Base-by-base conservation (phyloP, 805 yeast species). In the Saccharomyces paradoxus region DNA sequence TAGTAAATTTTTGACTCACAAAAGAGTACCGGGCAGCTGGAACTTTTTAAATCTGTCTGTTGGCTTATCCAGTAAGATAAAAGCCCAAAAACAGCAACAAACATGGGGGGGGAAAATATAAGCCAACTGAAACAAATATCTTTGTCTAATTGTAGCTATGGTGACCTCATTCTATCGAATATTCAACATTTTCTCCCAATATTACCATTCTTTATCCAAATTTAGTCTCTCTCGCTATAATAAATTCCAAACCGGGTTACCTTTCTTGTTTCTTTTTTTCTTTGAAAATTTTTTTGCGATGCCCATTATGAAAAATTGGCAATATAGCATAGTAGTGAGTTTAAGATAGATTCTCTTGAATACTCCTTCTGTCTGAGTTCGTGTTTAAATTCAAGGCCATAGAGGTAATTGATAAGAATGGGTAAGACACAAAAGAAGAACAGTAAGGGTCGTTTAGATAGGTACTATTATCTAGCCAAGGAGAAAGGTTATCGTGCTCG, bases 401-500 rank as follows among this genome's bases (percentile, higher is more conserved):
- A 22, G 17, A 46, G 14, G 21, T 12, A 24, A 26, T 22, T 26
- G 30, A 29, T 12, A 48, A 61, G 29, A 50, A 88, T 88, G 96
- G 97, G 96, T 74, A 89, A 83, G 71, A 82, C 94, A 48, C 96
- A 91, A 69, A 91, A 91, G 82, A 91, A 91, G 74, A 86, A 89
- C 69, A 89, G 96, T 72, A 92, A 94, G 80, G 99, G 99, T 78
- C 97, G 99, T 84, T 84, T 94, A 71, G 99, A 94, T 77, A 87
- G 92, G 64, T 94, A 94, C 86, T 94, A 94, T 72, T 87, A 82
- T 70, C 81, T 94, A 41, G 99, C 99, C 37, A 94, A 94, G 70
- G 99, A 94, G 73, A 94, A 92, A 68, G 99, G 99, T 48, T 94
- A 94, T 68, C 82, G 99, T 71, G 99, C 99, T 51, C 96, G 99